These are phyloP conservation scores for Candida nanaspora DNA, from an alignment of 805 yeast species.

Conservation along the genomic window DNA sequence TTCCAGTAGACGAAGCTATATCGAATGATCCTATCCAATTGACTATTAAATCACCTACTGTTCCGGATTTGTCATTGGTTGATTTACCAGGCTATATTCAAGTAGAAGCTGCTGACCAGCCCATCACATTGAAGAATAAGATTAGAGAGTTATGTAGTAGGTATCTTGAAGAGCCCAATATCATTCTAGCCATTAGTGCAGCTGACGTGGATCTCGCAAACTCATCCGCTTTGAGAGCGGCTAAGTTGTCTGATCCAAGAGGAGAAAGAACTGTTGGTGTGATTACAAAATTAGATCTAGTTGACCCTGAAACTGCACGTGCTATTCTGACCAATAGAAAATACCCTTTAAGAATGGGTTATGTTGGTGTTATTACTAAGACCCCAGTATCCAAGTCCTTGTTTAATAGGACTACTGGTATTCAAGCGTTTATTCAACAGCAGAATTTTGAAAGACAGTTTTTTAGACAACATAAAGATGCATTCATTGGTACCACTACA, in stretches of 20 bases:
- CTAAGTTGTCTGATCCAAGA: conserved; percentile 81
- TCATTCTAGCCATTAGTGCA: conserved; percentile 90
- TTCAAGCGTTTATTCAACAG: conserved; percentile 60
- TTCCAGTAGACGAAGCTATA: conserved; percentile 77
- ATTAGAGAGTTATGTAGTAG: conserved; percentile 76
- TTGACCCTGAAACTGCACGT: conserved; percentile 68
- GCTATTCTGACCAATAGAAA: conserved; percentile 64
- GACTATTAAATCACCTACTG: conserved; percentile 80
- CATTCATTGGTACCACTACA: conserved; percentile 56
- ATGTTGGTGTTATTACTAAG: conserved; percentile 94
- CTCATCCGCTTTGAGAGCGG: conserved; percentile 88
- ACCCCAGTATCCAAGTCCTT: conserved; percentile 41
- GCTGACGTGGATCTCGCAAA: conserved; percentile 98
- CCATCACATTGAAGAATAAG: conserved; percentile 68
- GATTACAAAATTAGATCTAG: conserved; percentile 87
- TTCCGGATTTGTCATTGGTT: conserved; percentile 88
- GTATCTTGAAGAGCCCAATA: conserved; percentile 86
- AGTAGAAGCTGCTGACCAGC: conserved; percentile 95
- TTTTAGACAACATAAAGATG: conserved; percentile 56
- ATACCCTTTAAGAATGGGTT: conserved; percentile 93
- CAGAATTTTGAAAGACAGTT: conserved; percentile 58
- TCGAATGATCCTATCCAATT: conserved; percentile 92
- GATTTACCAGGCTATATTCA: conserved; percentile 98
- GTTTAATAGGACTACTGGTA: conserved; percentile 48
- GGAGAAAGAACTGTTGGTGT: conserved; percentile 98